Base-by-base conservation (phyloP, 441 rosid species). In the Dalechampia spathulata region DNA sequence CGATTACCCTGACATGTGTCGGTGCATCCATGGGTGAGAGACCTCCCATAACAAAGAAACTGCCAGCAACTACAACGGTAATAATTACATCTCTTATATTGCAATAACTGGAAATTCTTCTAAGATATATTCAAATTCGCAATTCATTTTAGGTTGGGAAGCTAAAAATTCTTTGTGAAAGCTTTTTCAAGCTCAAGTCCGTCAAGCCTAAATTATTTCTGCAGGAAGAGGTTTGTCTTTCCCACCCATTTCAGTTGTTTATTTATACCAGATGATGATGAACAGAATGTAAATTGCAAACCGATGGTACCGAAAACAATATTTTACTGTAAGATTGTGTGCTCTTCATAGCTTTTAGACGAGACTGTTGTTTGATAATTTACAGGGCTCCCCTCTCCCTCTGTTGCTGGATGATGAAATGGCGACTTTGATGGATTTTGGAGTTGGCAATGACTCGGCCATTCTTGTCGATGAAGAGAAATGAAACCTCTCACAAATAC, bases 1-100 rank as follows among this genome's bases (percentile, higher is more conserved):
- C 90, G 44, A 54, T 93, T 69, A 79, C 80, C 51, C 70, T 93
- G 38, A 86, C 86, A 72, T 87, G 93, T 25, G 85, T 86, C 49
- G 95, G 87, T 49, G 73, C 95, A 63, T 85, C 99, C 0, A 72
- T 79, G 36, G 90, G 97, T 11, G 96, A 93, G 78, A 89, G 83
- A 65, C 79, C 79, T 26, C 71, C 55, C 12, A n/a, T 85, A 74
- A 82, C 78, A 40, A 87, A 89, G 77, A 93, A 85, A 75, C 65
- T 92, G 66, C 97, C 99, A 20, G 84, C 96, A 68, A 76, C 80
- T 53, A 75, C 90, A 39, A 82, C 89, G 72, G 97, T 92, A 62
- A 74, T 49, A 38, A 55, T 73, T 69, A 27, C 12, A 14, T 59
- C 32, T 52, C 38, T 62, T 30, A 53, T 44, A 38, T 36, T 32